Conservation (phyloP, 1,284 basidiomycete genomes). For the Peniophora sp. region DNA sequence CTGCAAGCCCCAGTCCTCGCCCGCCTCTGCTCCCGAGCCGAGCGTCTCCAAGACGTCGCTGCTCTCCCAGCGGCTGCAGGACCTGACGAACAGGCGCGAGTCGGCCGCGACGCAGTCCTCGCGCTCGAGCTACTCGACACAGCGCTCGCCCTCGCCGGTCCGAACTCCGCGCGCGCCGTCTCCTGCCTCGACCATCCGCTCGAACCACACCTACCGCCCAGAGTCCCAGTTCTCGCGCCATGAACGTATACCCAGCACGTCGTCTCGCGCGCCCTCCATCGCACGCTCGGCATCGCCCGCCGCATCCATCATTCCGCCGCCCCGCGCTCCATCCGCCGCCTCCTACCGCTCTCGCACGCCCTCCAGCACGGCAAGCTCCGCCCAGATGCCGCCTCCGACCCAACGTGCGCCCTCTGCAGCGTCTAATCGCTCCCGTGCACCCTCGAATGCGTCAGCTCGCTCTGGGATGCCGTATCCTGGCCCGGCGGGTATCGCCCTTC, state of each 20-base stretch:
- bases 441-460: background rate
- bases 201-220: slow-evolving; percentile 1
- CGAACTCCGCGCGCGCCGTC: background rate
- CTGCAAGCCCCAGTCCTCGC: slow-evolving; percentile 44
- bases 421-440: slow-evolving; percentile 13
- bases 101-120: slow-evolving; percentile 1
- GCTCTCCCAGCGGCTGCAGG: slow-evolving; percentile 19
- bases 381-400: slow-evolving; percentile 8
- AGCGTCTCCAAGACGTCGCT: slow-evolving; percentile 21
- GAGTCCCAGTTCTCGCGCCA: background rate
- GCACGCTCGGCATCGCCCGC: background rate
- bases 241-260: background rate
- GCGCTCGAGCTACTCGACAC: slow-evolving; percentile 3
- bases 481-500: slow-evolving; percentile 2
- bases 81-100: slow-evolving; percentile 10
- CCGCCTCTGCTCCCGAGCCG: slow-evolving; percentile 24
- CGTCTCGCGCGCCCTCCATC: background rate
- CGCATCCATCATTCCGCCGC: background rate
- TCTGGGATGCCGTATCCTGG: background rate
- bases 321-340: slow-evolving; percentile 10
- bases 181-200: slow-evolving; percentile 1
- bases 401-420: slow-evolving; percentile 11
- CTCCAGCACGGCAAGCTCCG: slow-evolving; percentile 6
- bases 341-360: slow-evolving; percentile 12
- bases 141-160: slow-evolving; percentile 4